phyloP scores from a whole-genome alignment of 805 yeast species.

The Wickerhamiella qilinensis region DNA sequence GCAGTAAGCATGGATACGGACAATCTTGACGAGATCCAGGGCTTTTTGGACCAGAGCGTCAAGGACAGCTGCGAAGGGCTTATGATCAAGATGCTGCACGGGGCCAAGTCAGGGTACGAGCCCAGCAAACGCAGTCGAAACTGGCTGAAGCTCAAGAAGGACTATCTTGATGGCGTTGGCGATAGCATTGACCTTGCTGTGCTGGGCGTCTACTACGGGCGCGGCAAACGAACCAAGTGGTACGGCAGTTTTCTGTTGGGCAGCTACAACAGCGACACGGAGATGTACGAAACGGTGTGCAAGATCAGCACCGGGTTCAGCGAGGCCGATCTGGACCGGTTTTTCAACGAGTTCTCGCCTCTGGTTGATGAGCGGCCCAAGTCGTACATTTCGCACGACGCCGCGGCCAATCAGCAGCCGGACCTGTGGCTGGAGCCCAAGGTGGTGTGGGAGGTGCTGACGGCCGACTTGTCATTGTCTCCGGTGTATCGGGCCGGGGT shows the following conservation, averaged over 20 bases:
- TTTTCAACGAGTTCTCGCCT: conserved; percentile 47
- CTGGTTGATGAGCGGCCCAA: conserved; percentile 52
- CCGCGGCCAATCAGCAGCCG: conserved; percentile 52
- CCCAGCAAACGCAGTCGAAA: conserved; percentile 90
- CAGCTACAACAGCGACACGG: conserved; percentile 77
- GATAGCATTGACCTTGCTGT: conserved; percentile 90
- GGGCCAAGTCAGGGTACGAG: conserved; percentile 69
- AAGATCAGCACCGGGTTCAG: conserved; percentile 96
- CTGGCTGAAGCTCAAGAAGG: conserved; percentile 92
- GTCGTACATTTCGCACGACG: conserved; percentile 50
- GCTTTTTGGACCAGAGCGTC: conserved; percentile 74
- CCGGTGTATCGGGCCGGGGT: conserved; percentile 83
- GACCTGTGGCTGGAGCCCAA: conserved; percentile 94
- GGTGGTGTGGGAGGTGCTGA: conserved; percentile 66
- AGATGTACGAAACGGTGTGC: conserved; percentile 88
- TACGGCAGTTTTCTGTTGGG: conserved; percentile 92
- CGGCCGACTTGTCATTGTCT: conserved; percentile 79
- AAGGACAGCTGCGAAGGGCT: conserved; percentile 87
- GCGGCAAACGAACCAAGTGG: conserved; percentile 86
- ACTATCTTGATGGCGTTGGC: conserved; percentile 87
- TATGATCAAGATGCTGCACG: conserved; percentile 83
- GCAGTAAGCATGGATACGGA: conserved; percentile 63
- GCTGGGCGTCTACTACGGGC: conserved; percentile 84
- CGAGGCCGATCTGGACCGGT: conserved; percentile 55
- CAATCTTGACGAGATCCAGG: conserved; percentile 57